Base-by-base conservation (phyloP, 2,329 filamentous ascomycete genomes). In the Xylariomycetidae sp. region DNA sequence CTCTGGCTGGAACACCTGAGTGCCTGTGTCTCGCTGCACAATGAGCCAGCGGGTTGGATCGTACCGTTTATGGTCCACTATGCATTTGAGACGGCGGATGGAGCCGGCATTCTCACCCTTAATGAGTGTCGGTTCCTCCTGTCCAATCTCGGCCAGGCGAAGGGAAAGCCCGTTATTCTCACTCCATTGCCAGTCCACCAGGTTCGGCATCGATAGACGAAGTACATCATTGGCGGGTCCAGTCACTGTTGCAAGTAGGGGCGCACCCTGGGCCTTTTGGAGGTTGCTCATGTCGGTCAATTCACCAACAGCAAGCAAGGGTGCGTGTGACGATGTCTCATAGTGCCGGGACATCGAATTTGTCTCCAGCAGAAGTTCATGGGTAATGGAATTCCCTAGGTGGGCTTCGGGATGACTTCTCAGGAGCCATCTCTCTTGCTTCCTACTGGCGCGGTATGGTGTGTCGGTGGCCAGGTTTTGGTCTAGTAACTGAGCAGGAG, bases 201-300 rank as follows among this genome's bases (percentile, higher is more conserved):
- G 54, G 4, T 65, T 61, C 4, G 81, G 53, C 6, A 64, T 62
- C 4, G 70, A 56, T 3, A 87, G 50, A 3, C 74, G 72, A 8
- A 87, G 57, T 2, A 74, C 58, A 42, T 80, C 72, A 2, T 77
- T 74, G 11, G 67, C 69, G 30, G 69, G 65, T n/a, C 82, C 82
- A 3, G 69, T 62, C 5, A 62, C 69, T 48, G 61, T 69, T 41
- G 63, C 74, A 40, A 69, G 63, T 45, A 62, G 54, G 2, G 62
- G 56, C 10, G 56, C 54, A 12, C 49, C 53, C 2, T 36, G 43
- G 19, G 44, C 28, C 19, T 33, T 49, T 17, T 36, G 46, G 3
- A 50, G 45, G 13, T 55, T 36, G 25, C 58, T 63, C 13, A 58
- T 40, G 42, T 75, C 62, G 2, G 61, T 54, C 42, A 77, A 66